Base-by-base conservation (phyloP, 495 filamentous ascomycete genomes). In the Annulohypoxylon maeteangense region DNA sequence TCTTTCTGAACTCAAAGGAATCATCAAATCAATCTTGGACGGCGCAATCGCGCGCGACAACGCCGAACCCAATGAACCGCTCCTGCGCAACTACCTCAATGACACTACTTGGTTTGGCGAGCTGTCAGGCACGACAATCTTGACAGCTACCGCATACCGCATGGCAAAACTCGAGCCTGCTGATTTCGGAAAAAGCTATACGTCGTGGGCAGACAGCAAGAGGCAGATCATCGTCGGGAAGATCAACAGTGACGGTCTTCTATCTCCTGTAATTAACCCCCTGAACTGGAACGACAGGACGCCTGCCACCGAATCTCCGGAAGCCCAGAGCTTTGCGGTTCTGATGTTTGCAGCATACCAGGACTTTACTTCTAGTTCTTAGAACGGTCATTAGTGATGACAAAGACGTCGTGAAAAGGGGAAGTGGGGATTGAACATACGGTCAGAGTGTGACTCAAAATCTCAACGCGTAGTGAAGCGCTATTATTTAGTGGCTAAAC, bases 51-150 rank as follows among this genome's bases (percentile, higher is more conserved):
- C 68, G 12, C 61, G 50, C 10, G 72, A 75, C 32, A 42, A 74
- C 8, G 84, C 82, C 29, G 75, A 83, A 60, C 73, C 75, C 32
- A 76, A 81, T n/a, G 75, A 78, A 38, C 78, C 80, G 14, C 74
- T 87, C 14, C 71, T 86, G 16, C 75, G 82, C 7, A 87, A 87
- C 66, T 87, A 87, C 62, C 78, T 87, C 34, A 79, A 82, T 47
- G 81, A 86, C 47, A 65, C 72, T 8, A 77, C 56, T 20, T 87
- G 84, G 85, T 87, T 82, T 67, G 85, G 82, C 7, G 85, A 87
- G 68, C 80, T 84, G 0, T 80, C 85, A 0, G 85, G 85, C 25
- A 87, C 85, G 11, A 71, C 80, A 4, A 65, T 86, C 5, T 50
- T 87, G 29, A 72, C 80, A 16, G 79, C 85, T 18, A 78, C 79